phyloP scores from a whole-genome alignment of 768 basidiomycete genomes.

The Mrakia hoshinonis region DNA sequence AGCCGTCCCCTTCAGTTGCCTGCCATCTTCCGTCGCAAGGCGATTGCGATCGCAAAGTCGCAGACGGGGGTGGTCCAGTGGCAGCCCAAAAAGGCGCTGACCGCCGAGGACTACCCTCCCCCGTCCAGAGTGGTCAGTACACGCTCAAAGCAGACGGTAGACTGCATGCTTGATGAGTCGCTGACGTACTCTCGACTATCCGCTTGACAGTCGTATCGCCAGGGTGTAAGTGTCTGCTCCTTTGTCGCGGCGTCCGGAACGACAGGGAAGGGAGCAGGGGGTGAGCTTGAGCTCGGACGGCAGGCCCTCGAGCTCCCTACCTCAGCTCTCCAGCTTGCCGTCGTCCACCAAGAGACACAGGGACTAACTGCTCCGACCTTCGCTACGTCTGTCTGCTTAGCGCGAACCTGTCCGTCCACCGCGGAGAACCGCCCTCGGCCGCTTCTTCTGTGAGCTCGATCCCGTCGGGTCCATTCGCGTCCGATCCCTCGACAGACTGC shows the following conservation, averaged over 20 bases:
- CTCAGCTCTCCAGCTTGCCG: no score
- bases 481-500: background rate
- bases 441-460: background rate
- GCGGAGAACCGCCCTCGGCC: background rate
- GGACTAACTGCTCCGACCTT: background rate
- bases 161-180: background rate
- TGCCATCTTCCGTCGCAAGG: slow-evolving; percentile 1
- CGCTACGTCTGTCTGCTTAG: background rate
- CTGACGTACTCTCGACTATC: background rate
- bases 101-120: slow-evolving; percentile 3
- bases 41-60: background rate
- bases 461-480: background rate
- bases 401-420: background rate
- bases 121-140: background rate
- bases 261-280: no score
- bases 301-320: no score
- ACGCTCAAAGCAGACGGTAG: background rate
- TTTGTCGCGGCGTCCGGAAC: no score
- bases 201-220: no score
- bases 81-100: background rate
- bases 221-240: no score
- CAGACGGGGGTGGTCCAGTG: slow-evolving; percentile 5
- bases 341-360: no score
- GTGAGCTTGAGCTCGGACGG: no score
- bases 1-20: background rate